These are phyloP conservation scores for Mycena sanguinolenta DNA, from an alignment of 768 basidiomycete species.

Conservation along the genomic window DNA sequence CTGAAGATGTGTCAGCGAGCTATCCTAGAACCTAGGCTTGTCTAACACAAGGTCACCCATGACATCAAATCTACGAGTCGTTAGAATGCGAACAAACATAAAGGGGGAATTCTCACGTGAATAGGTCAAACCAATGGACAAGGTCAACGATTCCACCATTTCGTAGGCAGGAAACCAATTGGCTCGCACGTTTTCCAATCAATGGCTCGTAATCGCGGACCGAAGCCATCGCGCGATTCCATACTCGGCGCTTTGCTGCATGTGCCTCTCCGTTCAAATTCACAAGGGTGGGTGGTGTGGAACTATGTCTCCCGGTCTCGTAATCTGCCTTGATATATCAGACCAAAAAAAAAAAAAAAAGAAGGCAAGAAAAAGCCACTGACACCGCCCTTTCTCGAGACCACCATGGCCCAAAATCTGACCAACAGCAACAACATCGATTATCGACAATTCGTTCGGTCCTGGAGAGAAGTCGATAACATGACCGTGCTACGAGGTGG, in stretches of 20 bases:
- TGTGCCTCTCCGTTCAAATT: constrained; percentile 43
- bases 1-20: constrained; percentile 3
- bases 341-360: neutral
- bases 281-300: constrained; percentile 14
- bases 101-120: constrained; percentile 46
- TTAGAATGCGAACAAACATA: neutral
- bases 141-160: constrained; percentile 47
- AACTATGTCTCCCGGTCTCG: constrained; percentile 1
- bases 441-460: constrained; percentile 30
- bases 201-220: constrained; percentile 61
- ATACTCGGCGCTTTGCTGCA: constrained; percentile 57
- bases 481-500: neutral
- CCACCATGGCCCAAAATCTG: no score
- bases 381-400: constrained; percentile 32
- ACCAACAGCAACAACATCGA: constrained; percentile 22
- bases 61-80: constrained; percentile 47
- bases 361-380: neutral
- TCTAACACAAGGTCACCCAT: constrained; percentile 55
- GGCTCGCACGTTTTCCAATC: constrained; percentile 50
- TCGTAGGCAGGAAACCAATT: constrained; percentile 54
- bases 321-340: constrained; percentile 14
- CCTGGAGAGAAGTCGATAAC: constrained; percentile 3
- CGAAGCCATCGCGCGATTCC: constrained; percentile 61
- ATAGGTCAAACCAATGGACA: constrained; percentile 52
- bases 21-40: constrained; percentile 8